phyloP scores from a whole-genome alignment of 139 green algal genomes.

The Chlamydomonas incerta region DNA sequence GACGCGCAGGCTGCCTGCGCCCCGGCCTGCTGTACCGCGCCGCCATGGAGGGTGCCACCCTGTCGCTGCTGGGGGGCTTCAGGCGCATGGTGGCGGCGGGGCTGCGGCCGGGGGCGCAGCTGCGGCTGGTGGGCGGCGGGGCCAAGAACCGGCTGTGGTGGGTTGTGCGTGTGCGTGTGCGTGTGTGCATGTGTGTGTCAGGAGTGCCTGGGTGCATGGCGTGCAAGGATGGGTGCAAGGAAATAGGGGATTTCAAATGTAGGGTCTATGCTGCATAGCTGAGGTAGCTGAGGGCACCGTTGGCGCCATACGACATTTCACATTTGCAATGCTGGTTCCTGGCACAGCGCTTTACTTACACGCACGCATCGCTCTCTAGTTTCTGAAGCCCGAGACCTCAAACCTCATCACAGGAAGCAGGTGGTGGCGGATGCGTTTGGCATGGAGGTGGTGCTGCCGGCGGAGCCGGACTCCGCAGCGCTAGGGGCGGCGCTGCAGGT shows the following conservation, averaged over 20 bases:
- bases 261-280: too few species aligned
- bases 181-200: too few species aligned
- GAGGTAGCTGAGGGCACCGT: too few species aligned
- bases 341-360: too few species aligned
- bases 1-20: conserved; percentile 41
- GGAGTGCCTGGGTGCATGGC: too few species aligned
- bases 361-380: too few species aligned
- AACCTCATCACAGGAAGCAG: not conserved
- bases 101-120: conserved; percentile 31
- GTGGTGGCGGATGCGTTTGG: conserved; percentile 85
- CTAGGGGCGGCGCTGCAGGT: conserved; percentile 87
- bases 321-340: too few species aligned
- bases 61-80: conserved; percentile 76
- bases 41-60: conserved; percentile 87
- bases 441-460: conserved; percentile 54
- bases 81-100: conserved; percentile 57
- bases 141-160: conserved; percentile 85
- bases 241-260: too few species aligned
- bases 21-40: conserved; percentile 87
- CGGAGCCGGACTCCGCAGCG: conserved; percentile 85
- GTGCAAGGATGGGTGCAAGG: too few species aligned
- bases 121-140: conserved; percentile 88
- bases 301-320: too few species aligned
- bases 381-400: too few species aligned
- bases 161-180: conserved; percentile 44